These are phyloP conservation scores for Ophiostoma ips DNA, from an alignment of 2,329 filamentous ascomycete species.

Conservation along the genomic window DNA sequence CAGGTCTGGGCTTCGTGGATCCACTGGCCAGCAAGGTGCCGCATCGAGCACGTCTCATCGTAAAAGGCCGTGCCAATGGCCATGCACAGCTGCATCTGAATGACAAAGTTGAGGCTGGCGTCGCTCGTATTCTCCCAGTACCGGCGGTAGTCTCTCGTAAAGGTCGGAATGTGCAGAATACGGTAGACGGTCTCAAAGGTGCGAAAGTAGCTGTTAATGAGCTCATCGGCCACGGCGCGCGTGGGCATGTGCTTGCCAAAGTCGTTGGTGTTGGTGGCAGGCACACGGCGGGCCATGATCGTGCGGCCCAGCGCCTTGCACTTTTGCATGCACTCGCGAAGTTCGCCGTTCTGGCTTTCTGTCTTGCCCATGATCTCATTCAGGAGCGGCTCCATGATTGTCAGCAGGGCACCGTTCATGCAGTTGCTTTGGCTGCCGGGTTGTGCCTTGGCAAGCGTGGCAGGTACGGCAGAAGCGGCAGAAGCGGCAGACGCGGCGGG, in stretches of 20 bases:
- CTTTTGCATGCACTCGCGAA: conserved; percentile 24
- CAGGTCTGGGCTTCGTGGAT: conserved; percentile 38
- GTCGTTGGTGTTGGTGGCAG: conserved; percentile 15
- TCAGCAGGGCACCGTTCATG: conserved; percentile 23
- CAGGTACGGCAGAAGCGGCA: too few relatives aligned
- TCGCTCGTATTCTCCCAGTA: conserved; percentile 32
- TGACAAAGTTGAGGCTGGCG: conserved; percentile 29
- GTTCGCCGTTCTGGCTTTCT: conserved; percentile 24
- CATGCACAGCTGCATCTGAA: conserved; percentile 41
- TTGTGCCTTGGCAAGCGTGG: conserved; percentile 16
- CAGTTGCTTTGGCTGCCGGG: conserved; percentile 45
- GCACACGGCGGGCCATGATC: conserved; percentile 34
- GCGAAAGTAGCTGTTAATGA: conserved; percentile 39
- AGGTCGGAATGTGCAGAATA: conserved; percentile 43
- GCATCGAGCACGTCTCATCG: conserved; percentile 30
- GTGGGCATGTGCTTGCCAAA: conserved; percentile 27
- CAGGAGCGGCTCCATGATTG: conserved; percentile 25
- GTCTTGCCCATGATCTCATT: conserved; percentile 26
- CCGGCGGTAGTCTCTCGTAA: conserved; percentile 36
- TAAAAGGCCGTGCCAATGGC: conserved; percentile 35
- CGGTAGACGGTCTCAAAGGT: conserved; percentile 42
- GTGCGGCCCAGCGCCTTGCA: conserved; percentile 38
- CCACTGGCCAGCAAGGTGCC: conserved; percentile 32
- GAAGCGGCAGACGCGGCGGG: too few relatives aligned
- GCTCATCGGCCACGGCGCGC: conserved; percentile 30